Base-by-base conservation (phyloP, 1,284 basidiomycete species). In the Leccinum griseonigrum region DNA sequence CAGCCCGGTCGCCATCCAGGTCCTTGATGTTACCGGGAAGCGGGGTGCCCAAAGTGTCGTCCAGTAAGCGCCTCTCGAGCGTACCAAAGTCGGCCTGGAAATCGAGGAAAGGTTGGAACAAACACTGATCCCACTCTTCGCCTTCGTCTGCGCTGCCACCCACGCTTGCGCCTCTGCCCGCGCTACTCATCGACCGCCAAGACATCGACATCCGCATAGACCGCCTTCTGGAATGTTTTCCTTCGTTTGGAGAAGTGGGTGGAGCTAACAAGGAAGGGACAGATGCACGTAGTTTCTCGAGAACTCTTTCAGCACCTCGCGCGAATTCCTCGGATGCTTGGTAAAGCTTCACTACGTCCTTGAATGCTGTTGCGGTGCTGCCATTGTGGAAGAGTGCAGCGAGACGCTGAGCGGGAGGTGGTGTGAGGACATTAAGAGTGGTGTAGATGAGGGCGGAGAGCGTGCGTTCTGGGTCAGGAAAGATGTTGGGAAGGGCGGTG, bases 51-150 rank as follows among this genome's bases (percentile, higher is more conserved):
- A 61, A 73, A 75, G 92, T 80, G 29, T 82, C 79, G 48, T 86
- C 80, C 4, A 86, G 80, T 54, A 97, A 76, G 10, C 85, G 83
- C 51, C 83, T 81, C 74, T 98, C 95, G 43, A 96, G 80, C 0
- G 81, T 76, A 0, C 85, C 83, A 74, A 96, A 97, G 59, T 94
- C 89, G 16, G 85, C 81, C 71, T 97, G 95, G 64, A 90, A 90
- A 70, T 95, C 92, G 18, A 95, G 79, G 78, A 97, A 97, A 0
- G 95, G 93, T 71, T 95, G 94, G 74, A 95, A 96, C 9, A 97
- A 80, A 46, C 90, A 87, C 59, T 90, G 88, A 69, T 97, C 94
- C 95, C 95, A 97, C 55, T 87, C 87, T 64, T 85, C 76, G 10
- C 78, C 79, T 53, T 83, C 80, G n/a, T 66, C 71, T 55, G 54